Evolutionary conservation across 495 filamentous ascomycete genomes (phyloP).

Genomic region (Penicillium ochrochloron): DNA sequence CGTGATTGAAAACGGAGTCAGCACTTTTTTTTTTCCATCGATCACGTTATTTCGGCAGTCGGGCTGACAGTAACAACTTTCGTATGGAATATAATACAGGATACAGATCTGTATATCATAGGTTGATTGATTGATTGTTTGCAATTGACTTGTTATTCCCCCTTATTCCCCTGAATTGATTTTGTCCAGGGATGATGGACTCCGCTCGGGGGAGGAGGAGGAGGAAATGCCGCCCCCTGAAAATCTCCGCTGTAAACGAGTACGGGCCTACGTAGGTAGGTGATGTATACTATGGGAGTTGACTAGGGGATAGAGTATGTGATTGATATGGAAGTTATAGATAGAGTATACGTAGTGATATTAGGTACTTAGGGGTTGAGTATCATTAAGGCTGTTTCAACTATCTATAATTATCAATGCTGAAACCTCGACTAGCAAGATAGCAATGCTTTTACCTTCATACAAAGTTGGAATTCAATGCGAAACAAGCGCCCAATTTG

Average conservation of each 20-base stretch:
- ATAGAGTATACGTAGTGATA: too few relatives aligned
- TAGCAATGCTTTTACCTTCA: neutral
- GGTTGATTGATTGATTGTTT: neutral
- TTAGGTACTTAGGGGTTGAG: too few relatives aligned
- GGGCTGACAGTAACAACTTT: neutral
- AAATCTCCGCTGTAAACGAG: conserved; percentile 33
- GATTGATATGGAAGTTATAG: neutral
- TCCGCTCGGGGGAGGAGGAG: neutral
- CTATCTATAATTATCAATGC: neutral
- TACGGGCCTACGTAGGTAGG: conserved; percentile 13
- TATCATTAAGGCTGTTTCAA: too few relatives aligned
- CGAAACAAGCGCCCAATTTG: conserved; percentile 10
- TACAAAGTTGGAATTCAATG: conserved; percentile 7
- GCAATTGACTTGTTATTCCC: neutral
- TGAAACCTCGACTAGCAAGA: neutral
- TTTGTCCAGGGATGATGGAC: neutral
- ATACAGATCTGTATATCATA: neutral
- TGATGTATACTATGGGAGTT: neutral
- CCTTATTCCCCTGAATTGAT: neutral
- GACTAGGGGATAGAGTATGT: neutral
- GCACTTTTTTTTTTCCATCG: neutral
- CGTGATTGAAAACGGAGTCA: conserved; percentile 12
- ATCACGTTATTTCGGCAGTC: conserved; percentile 3
- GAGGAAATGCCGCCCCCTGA: conserved; percentile 34
- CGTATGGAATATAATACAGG: neutral